Conservation (phyloP, 805 yeast genomes). For the Metschnikowia orientalis region DNA sequence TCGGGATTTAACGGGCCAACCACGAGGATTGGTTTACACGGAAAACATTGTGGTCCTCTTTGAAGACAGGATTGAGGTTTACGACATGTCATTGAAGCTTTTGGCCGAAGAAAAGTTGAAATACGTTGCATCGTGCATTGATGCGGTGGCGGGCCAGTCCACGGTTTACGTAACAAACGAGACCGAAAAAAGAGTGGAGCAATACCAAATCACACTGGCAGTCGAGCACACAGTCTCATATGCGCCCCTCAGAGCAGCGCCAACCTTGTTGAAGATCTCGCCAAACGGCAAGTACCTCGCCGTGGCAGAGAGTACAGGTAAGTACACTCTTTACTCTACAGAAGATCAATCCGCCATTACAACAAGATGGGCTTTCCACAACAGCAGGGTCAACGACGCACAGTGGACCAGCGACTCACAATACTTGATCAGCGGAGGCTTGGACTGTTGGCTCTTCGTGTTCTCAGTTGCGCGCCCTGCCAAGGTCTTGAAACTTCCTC, state of each 20-base stretch:
- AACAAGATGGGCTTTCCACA: conserved; percentile 94
- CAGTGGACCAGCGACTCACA: conserved; percentile 76
- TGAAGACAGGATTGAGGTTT: conserved; percentile 28
- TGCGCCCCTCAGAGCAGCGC: conserved; percentile 53
- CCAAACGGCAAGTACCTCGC: conserved; percentile 69
- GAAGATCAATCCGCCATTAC: conserved; percentile 57
- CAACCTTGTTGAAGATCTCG: conserved; percentile 62
- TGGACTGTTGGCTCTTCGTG: conserved; percentile 76
- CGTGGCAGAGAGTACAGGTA: conserved; percentile 83
- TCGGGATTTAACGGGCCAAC: conserved; percentile 27
- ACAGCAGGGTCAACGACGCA: conserved; percentile 71
- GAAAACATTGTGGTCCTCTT: conserved; percentile 26
- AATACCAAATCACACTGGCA: conserved; percentile 38
- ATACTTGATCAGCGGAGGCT: conserved; percentile 70
- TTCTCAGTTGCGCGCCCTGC: conserved; percentile 78
- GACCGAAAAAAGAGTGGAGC: conserved; percentile 28
- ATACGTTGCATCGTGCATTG: conserved; percentile 25
- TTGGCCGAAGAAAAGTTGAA: conserved; percentile 18
- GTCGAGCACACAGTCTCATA: conserved; percentile 20
- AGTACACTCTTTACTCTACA: conserved; percentile 67
- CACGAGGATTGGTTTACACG: conserved; percentile 29
- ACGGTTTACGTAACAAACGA: conserved; percentile 30
- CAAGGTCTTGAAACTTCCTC: conserved; percentile 65
- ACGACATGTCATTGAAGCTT: conserved; percentile 10
- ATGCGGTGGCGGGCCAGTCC: conserved; percentile 18